Conservation (phyloP, 192 early-diverging fungal genomes). For the Chytriomyces sp. region DNA sequence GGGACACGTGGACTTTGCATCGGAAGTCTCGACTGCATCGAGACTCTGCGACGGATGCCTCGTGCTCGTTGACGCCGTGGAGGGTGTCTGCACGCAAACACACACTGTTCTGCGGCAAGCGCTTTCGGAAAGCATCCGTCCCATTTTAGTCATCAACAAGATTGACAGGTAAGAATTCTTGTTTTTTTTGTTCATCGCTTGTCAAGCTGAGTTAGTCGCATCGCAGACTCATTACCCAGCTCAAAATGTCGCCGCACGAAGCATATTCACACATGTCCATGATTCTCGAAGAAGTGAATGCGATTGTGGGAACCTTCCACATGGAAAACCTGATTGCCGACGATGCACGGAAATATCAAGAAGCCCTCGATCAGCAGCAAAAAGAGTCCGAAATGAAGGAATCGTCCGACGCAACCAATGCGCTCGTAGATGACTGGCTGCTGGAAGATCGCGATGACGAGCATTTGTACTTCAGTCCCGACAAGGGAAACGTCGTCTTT, state of each 20-base stretch:
- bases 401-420: constrained; percentile 38
- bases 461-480: constrained; percentile 94
- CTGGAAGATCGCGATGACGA: constrained; percentile 91
- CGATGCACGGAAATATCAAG: constrained; percentile 65
- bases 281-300: constrained; percentile 97
- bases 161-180: constrained; percentile 71
- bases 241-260: constrained; percentile 88
- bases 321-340: constrained; percentile 85
- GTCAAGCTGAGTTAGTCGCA: neutral
- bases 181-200: neutral
- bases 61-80: constrained; percentile 95
- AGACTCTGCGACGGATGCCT: constrained; percentile 94
- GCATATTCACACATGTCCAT: constrained; percentile 91
- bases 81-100: constrained; percentile 98
- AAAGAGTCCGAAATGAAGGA: constrained; percentile 9
- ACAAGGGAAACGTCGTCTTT: constrained; percentile 96
- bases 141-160: constrained; percentile 97
- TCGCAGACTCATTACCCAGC: constrained; percentile 78
- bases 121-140: constrained; percentile 87
- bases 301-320: constrained; percentile 92
- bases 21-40: constrained; percentile 99
- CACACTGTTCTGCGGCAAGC: constrained; percentile 95
- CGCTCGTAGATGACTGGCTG: constrained; percentile 73
- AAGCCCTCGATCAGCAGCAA: constrained; percentile 41
- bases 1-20: constrained; percentile 97